phyloP scores from a whole-genome alignment of 441 rosid species.

The Capsella rubella region DNA sequence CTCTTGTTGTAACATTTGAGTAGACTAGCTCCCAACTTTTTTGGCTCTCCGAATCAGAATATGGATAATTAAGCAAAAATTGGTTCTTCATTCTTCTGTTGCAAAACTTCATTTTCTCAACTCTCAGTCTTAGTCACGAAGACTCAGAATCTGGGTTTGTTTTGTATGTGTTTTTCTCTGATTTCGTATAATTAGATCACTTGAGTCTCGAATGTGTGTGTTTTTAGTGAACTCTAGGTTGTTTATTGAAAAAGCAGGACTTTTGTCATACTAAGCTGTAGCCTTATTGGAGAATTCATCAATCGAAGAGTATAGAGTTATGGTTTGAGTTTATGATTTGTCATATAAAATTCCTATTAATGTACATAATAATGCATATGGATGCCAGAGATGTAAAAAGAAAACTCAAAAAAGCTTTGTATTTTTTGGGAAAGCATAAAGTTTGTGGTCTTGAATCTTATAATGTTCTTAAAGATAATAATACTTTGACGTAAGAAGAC shows the following conservation, averaged over 20 bases:
- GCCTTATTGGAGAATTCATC: too few species aligned
- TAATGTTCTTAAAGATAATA: background rate
- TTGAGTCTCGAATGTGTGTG: too few species aligned
- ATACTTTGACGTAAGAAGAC: background rate
- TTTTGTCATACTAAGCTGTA: too few species aligned
- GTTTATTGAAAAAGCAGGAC: too few species aligned
- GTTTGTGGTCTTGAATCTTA: conserved; percentile 33
- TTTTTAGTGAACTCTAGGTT: too few species aligned
- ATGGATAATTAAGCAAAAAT: background rate
- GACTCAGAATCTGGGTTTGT: too few species aligned
- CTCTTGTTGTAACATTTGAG: conserved; percentile 33
- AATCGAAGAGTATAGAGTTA: too few species aligned
- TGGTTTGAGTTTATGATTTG: too few species aligned
- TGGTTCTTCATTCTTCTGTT: background rate
- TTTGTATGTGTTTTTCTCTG: too few species aligned
- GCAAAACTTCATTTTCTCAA: background rate
- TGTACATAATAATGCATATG: conserved; percentile 6
- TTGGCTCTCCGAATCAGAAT: background rate
- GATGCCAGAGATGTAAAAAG: conserved; percentile 22
- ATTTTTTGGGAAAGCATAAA: conserved; percentile 17
- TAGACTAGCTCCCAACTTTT: conserved; percentile 10
- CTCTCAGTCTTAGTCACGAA: too few species aligned
- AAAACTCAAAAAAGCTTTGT: background rate
- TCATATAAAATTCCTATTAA: too few species aligned
- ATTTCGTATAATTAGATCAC: too few species aligned